Percentiles rank a stretch among this genome's conserved stretches.
Evolutionary conservation across 306 rosid species (phyloP).

Genomic region (Vicia sativa): DNA sequence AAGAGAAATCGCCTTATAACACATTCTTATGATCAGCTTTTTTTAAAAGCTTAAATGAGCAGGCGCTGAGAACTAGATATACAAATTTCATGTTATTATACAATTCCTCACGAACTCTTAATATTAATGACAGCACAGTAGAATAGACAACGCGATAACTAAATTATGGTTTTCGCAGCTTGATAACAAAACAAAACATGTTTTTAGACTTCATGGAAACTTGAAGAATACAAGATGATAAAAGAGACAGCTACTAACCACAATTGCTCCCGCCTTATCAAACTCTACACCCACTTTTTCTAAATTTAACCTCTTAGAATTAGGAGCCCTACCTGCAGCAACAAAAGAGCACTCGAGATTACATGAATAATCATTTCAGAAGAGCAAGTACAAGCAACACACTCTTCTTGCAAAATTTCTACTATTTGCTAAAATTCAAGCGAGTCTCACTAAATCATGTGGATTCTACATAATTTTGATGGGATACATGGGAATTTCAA

Average conservation of each 20-base stretch:
- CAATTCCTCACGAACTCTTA: neutral
- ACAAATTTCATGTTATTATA: conserved; percentile 1
- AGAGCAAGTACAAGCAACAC: neutral
- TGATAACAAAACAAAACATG: neutral
- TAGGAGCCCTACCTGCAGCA: conserved; percentile 80
- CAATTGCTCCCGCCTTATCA: conserved; percentile 71
- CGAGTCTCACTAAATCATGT: neutral
- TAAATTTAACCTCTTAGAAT: conserved; percentile 89
- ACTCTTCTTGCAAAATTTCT: neutral
- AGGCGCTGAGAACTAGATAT: neutral
- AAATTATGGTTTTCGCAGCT: neutral
- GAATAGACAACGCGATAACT: neutral
- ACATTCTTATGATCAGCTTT: neutral
- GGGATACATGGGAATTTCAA: neutral
- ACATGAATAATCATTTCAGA: neutral
- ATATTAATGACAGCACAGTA: neutral
- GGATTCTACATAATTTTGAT: neutral
- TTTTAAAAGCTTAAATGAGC: neutral
- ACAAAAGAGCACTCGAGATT: conserved; percentile 11
- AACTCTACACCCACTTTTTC: conserved; percentile 78
- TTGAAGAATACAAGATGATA: conserved; percentile 23
- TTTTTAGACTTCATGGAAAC: conserved; percentile 16
- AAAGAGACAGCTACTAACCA: conserved; percentile 51
- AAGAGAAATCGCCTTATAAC: neutral
- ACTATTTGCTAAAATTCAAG: neutral